Evolutionary conservation across 2,329 filamentous ascomycete species (phyloP), one percentile per base, ranked within the genome.

Genomic region (Cladosporium sp.): DNA sequence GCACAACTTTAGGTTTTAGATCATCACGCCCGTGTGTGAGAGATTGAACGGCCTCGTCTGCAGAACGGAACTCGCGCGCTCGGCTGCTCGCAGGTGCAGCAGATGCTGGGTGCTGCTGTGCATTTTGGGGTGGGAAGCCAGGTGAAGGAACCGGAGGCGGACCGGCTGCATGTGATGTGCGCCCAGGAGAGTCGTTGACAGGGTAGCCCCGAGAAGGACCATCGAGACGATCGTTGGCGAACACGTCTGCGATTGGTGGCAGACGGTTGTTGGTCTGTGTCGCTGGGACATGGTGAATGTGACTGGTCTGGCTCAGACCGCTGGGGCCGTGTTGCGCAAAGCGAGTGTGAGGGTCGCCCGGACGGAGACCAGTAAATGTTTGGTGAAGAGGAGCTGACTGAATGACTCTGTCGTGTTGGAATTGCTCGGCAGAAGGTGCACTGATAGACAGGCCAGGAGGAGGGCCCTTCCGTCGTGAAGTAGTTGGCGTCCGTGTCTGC

Each of bases 351-450:
- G 74, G 73, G 57, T 76, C 74, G 35, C 89, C 86, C 72, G 93
- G 88, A 75, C 96, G 89, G 67, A 95, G 88, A 67, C 94, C 93
- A 8, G 95, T 97, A 76, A 99, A 99, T 44, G 92, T 96, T 76
- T 97, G 94, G 72, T 96, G 89, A 28, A 99, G 85, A 18, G 95
- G 95, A 8, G 95, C 95, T 4, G 95, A 99, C 79, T 99, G 95
- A 67, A 99, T 96, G 40, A 98, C 93, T 72, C 95, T 87, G 83
- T 99, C 95, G 74, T 93, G 89, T 72, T 93, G 92, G 75, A 98
- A 98, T 68, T 93, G 90, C 72, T 95, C 89, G 70, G 96, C 93
- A 6, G 93, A 92, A 1, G 95, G 95, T 29, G 95, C 91, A n/a
- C 96, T 91, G 71, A 99, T 99, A 65, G 93, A 96, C 58, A 99